Percentiles rank a stretch among this genome's conserved stretches.
Evolutionary conservation across 176 grass and related monocot genomes (phyloP).

Genomic region (Oryza glaberrima): DNA sequence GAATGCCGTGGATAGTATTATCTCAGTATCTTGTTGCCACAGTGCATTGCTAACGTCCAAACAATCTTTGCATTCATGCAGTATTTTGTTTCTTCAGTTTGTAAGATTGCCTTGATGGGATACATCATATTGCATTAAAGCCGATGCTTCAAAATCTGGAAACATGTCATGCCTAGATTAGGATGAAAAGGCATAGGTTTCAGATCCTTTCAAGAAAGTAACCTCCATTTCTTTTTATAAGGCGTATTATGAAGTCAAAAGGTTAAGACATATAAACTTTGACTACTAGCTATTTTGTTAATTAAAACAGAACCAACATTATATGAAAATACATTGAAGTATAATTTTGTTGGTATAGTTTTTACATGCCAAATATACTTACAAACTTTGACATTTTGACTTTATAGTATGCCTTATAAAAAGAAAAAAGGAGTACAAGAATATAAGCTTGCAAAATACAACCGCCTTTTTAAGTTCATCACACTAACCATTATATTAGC

Average conservation of each 20-base stretch:
- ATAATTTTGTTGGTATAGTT: no score
- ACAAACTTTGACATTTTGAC: no score
- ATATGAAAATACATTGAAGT: no score
- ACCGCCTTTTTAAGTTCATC: not conserved
- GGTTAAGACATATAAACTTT: no score
- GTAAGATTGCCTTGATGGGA: not conserved
- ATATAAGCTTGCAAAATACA: not conserved
- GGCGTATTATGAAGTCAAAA: no score
- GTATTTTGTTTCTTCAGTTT: not conserved
- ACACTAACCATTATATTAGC: conserved; percentile 19
- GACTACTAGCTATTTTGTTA: no score
- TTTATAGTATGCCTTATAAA: no score
- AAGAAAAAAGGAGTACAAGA: not conserved
- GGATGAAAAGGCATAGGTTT: not conserved
- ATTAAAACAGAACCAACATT: no score
- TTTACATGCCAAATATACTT: no score
- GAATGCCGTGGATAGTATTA: not conserved
- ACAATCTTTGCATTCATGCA: not conserved
- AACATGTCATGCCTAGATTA: not conserved
- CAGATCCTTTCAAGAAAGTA: not conserved
- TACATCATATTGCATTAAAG: not conserved
- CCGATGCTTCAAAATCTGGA: conserved; percentile 9
- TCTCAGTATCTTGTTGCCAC: not conserved
- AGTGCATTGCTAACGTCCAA: no score
- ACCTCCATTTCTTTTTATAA: no score